phyloP scores from a whole-genome alignment of 805 yeast species.

The Wickerhamomyces sydowiorum region DNA sequence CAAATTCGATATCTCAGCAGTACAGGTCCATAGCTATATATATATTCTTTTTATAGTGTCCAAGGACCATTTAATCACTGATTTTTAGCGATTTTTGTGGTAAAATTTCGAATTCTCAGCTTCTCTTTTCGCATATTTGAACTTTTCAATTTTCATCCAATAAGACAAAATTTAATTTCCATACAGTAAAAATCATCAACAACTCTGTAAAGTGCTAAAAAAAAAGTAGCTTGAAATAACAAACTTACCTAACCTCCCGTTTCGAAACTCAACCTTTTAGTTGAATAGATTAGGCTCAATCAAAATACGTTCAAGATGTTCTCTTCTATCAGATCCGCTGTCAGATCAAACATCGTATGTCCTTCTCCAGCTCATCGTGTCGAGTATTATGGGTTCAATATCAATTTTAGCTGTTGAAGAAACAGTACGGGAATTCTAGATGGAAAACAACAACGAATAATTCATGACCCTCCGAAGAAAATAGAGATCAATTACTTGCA shows the following conservation, averaged over 20 bases:
- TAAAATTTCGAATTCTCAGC: no score
- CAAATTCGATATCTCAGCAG: no score
- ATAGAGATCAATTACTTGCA: no score
- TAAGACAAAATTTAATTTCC: conserved; percentile 12
- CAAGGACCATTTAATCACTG: no score
- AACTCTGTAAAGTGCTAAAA: not conserved
- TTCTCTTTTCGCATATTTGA: not conserved
- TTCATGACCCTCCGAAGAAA: no score
- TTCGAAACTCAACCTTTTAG: not conserved
- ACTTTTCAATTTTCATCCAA: conserved; percentile 15
- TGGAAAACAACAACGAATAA: no score
- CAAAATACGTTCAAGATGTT: conserved; percentile 16
- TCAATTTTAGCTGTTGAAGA: no score
- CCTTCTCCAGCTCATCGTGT: not conserved
- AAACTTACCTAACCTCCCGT: not conserved
- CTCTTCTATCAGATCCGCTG: conserved; percentile 26
- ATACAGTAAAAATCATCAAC: conserved; percentile 1
- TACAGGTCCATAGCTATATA: no score
- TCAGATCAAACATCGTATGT: conserved; percentile 26
- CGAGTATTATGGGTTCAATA: no score
- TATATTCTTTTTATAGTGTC: no score
- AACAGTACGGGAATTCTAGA: no score
- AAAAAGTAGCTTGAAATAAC: conserved; percentile 2
- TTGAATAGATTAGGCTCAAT: conserved; percentile 1
- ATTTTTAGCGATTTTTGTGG: no score